Percentiles rank a stretch among this genome's conserved stretches.
Conservation (phyloP, 202 grass and related monocot genomes). For the Bolboschoenoplectus hybrid region DNA sequence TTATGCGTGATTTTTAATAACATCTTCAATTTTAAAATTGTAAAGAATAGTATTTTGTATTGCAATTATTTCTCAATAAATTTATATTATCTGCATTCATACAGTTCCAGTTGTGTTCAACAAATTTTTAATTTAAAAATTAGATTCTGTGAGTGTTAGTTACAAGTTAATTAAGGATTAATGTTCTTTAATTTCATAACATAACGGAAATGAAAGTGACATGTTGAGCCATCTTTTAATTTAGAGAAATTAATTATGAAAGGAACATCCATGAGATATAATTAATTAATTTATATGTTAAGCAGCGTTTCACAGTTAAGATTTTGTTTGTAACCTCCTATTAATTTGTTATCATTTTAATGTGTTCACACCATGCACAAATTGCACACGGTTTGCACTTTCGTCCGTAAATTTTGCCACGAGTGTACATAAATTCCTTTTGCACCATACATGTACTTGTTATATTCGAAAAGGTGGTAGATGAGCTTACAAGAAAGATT, state of each 20-base stretch:
- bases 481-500: background rate
- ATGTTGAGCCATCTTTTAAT: background rate
- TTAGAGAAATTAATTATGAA: background rate
- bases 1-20: no score
- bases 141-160: no score
- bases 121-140: no score
- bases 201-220: background rate
- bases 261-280: background rate
- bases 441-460: background rate
- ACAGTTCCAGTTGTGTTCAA: no score
- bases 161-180: no score
- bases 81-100: no score
- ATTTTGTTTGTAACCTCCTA: background rate
- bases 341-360: background rate
- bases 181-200: background rate
- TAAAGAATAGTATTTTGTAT: no score
- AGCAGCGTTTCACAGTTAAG: background rate
- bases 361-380: background rate
- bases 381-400: background rate
- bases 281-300: background rate
- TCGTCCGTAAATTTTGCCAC: background rate
- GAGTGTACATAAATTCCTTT: background rate
- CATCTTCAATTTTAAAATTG: no score
- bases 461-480: background rate
- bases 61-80: no score